phyloP scores from a whole-genome alignment of 2,329 filamentous ascomycete genomes.

The Neofusicoccum ribis region DNA sequence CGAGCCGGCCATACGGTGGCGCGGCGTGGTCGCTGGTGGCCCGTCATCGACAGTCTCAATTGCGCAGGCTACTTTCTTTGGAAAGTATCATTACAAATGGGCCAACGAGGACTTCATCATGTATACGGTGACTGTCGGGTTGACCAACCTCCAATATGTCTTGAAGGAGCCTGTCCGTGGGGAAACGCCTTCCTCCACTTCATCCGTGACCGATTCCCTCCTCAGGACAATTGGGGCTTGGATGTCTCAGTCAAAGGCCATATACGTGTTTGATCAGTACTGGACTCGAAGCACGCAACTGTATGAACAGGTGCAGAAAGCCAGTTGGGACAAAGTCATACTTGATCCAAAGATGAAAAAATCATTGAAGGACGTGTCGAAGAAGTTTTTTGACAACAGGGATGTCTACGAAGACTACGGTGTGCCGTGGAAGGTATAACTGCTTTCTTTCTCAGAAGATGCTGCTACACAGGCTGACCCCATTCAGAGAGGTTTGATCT shows the following conservation, averaged over 20 bases:
- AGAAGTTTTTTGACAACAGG: constrained; percentile 62
- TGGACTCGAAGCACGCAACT: constrained; percentile 66
- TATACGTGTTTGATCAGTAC: constrained; percentile 48
- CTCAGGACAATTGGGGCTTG: constrained; percentile 42
- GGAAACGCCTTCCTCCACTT: constrained; percentile 38
- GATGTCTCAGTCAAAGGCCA: constrained; percentile 36
- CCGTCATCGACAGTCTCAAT: constrained; percentile 29
- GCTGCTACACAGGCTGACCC: constrained; percentile 36
- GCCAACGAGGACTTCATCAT: constrained; percentile 41
- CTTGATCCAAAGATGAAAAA: constrained; percentile 66
- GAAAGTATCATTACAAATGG: constrained; percentile 43
- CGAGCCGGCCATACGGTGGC: constrained; percentile 40
- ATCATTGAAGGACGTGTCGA: constrained; percentile 62
- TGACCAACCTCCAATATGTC: constrained; percentile 39
- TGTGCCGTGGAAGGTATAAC: constrained; percentile 63
- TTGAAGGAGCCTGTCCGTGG: constrained; percentile 37
- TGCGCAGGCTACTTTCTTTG: constrained; percentile 42
- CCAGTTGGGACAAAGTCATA: constrained; percentile 68
- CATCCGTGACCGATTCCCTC: constrained; percentile 37
- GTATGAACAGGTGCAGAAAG: constrained; percentile 50
- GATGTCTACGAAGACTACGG: constrained; percentile 61
- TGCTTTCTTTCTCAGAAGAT: constrained; percentile 17
- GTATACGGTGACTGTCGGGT: constrained; percentile 34
- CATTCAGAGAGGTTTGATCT: constrained; percentile 62
- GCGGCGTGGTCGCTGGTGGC: constrained; percentile 36